These are phyloP conservation scores for Aspergillus fijiensis DNA, from an alignment of 2,329 filamentous ascomycete species.

Conservation along the genomic window DNA sequence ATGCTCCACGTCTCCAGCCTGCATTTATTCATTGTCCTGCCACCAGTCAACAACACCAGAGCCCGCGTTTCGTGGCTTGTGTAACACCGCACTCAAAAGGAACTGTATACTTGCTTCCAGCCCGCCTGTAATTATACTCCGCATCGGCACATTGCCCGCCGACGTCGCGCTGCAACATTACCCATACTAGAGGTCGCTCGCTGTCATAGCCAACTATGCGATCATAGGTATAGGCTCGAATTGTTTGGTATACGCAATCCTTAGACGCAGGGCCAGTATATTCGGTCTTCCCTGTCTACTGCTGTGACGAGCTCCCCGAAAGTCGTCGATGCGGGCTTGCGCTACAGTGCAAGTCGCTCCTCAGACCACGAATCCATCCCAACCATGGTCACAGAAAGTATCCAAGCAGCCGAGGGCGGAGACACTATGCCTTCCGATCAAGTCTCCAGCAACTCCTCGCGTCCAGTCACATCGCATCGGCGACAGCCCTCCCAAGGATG, in stretches of 20 bases:
- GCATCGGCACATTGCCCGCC: neutral
- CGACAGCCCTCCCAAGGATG: constrained; percentile 14
- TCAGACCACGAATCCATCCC: neutral
- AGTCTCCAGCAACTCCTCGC: constrained; percentile 18
- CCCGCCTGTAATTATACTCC: neutral
- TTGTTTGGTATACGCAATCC: neutral
- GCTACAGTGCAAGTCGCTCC: neutral
- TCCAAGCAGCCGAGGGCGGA: constrained; percentile 10
- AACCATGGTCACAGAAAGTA: constrained; percentile 21
- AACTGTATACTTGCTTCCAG: neutral
- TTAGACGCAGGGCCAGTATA: neutral
- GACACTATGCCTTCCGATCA: constrained; percentile 14
- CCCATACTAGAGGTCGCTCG: neutral
- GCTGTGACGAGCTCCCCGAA: neutral
- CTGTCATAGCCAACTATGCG: neutral
- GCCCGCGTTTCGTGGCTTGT: neutral
- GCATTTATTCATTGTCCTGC: neutral
- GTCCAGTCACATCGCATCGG: constrained; percentile 23
- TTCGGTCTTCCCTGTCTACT: neutral
- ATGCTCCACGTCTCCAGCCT: neutral
- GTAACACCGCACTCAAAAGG: neutral
- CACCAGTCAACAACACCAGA: neutral
- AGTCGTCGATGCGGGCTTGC: neutral
- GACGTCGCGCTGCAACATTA: neutral
- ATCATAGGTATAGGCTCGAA: neutral